Evolutionary conservation across 441 rosid species (phyloP).

Genomic region (Corymbia citriodora): DNA sequence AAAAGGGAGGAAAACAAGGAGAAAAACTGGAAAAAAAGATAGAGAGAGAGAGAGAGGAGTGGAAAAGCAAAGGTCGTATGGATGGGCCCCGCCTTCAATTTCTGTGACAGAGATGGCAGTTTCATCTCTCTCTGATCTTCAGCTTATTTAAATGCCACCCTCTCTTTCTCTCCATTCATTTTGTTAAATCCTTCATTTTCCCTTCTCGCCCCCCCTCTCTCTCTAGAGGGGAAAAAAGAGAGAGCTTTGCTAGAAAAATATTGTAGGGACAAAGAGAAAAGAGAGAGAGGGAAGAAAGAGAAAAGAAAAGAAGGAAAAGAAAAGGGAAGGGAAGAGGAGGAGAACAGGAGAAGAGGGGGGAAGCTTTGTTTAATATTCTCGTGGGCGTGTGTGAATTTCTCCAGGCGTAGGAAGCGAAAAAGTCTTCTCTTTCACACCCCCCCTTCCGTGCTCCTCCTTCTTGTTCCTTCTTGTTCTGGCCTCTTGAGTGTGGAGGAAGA

Average conservation of each 20-base stretch:
- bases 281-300: not conserved
- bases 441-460: not conserved
- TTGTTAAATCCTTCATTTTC: not conserved
- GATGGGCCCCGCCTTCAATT: constrained; percentile 56
- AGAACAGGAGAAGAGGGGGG: not conserved
- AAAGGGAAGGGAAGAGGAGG: not conserved
- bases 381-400: constrained; percentile 35
- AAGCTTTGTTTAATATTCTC: constrained; percentile 32
- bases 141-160: constrained; percentile 8
- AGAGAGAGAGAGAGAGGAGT: not conserved
- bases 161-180: not conserved
- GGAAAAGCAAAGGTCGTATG: constrained; percentile 45
- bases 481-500: constrained; percentile 36
- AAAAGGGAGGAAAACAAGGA: not conserved
- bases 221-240: not conserved
- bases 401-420: constrained; percentile 17
- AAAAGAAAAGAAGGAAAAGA: not conserved
- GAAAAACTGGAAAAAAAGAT: not conserved
- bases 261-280: not conserved
- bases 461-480: constrained; percentile 19
- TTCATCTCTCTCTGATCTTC: constrained; percentile 29
- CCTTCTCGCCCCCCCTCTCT: not conserved
- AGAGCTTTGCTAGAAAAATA: not conserved
- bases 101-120: constrained; percentile 68
- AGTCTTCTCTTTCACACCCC: constrained; percentile 63